phyloP scores from a whole-genome alignment of 2,329 filamentous ascomycete species.

The Trichoderma sp. region DNA sequence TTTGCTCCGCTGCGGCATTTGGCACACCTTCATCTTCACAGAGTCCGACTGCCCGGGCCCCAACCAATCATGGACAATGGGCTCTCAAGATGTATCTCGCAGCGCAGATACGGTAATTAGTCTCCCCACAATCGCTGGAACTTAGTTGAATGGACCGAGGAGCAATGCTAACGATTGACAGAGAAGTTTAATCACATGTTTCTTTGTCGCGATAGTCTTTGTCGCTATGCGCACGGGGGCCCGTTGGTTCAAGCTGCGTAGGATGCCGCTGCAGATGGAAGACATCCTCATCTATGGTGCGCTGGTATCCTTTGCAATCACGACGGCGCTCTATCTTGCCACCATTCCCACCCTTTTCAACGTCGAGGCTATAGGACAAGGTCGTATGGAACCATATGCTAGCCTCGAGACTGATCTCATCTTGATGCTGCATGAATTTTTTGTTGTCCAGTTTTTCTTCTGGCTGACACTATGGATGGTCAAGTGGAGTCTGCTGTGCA shows the following conservation, averaged over 20 bases:
- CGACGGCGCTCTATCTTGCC: not conserved
- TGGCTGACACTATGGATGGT: constrained; percentile 25
- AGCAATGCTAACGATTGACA: not conserved
- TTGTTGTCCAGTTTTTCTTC: constrained; percentile 25
- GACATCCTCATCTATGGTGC: not conserved
- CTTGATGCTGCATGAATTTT: constrained; percentile 24
- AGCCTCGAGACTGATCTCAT: constrained; percentile 9
- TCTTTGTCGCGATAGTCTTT: not conserved
- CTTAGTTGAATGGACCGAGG: not conserved
- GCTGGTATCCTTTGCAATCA: not conserved
- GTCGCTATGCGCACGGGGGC: not conserved
- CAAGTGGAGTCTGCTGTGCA: constrained; percentile 25
- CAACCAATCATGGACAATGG: not conserved
- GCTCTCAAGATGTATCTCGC: not conserved
- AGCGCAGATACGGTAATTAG: not conserved
- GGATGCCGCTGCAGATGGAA: not conserved
- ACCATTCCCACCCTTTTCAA: not conserved
- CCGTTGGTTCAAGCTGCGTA: not conserved
- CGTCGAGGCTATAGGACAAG: not conserved
- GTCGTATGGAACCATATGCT: constrained; percentile 16
- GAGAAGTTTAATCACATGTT: not conserved
- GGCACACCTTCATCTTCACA: not conserved
- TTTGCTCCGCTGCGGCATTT: not conserved
- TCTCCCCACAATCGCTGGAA: not conserved
- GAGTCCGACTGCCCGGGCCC: not conserved